Evolutionary conservation across 495 filamentous ascomycete species (phyloP), one percentile per base, ranked within the genome.

Genomic region (Penicillium cataractarum): DNA sequence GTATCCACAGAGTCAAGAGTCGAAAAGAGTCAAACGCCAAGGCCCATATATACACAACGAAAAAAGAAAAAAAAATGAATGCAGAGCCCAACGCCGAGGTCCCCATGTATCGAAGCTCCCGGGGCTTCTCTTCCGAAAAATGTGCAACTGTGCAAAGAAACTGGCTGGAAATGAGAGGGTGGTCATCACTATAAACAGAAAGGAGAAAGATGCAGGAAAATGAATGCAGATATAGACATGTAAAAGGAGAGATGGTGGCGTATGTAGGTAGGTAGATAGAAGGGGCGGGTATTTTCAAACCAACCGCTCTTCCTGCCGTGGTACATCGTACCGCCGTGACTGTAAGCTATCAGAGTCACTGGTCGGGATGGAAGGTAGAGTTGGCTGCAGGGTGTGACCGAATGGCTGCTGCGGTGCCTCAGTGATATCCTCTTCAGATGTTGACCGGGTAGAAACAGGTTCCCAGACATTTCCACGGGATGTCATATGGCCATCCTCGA

Each of bases 401-500:
- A 60, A 64, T 7, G 56, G 59, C 29, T 19, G 58, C 0, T 17
- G 46, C n/a, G 57, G 57, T 24, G 33, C 44, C n/a, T 50, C 44
- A n/a, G 44, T 52, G 57, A 52, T 51, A 37, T 58, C 56, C 1
- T 58, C 56, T 8, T 48, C 29, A n/a, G 56, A 58, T 6, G n/a
- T 26, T 2, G 37, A 58, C 12, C 55, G 55, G 9, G n/a, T 29
- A 5, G 55, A 58, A 1, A 21, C 21, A 7, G 54, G 54, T n/a
- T 40, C 21, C 54, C 54, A 56, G 7, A 40, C 37, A 29, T 56
- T 58, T 21, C 55, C 55, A 2, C 42, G 27, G 3, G 61, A 62
- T n/a, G 37, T 26, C 13, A 49, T 40, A 24, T 49, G 59, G 29
- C 40, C 35, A 7, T 71, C 81, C 71, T 93, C 90, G 56, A 92